A percentile compares a stretch with the other conserved stretches of the same genome.
Evolutionary conservation across 768 basidiomycete genomes (phyloP).

Genomic region (Phanerochaete sordida): DNA sequence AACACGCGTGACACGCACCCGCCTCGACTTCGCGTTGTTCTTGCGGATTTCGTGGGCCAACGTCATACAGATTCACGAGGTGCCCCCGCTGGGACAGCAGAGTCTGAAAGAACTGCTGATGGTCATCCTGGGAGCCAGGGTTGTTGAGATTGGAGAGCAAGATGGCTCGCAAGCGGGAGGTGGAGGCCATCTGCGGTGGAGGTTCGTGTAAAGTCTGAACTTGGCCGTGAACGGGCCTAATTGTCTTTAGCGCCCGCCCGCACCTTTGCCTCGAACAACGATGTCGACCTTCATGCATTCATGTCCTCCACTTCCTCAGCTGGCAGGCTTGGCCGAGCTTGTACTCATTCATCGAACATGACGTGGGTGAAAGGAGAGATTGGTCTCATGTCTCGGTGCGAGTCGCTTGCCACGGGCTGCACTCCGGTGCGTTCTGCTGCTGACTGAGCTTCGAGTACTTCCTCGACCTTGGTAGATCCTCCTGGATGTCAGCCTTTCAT

Average conservation of each 20-base stretch:
- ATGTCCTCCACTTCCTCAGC: no score
- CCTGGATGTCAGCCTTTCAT: no score
- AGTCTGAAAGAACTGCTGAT: constrained; percentile 71
- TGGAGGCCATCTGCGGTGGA: constrained; percentile 9
- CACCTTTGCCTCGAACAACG: background rate
- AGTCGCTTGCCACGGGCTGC: no score
- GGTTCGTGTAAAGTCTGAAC: background rate
- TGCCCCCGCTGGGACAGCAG: constrained; percentile 63
- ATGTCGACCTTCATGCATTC: background rate
- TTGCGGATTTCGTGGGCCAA: constrained; percentile 54
- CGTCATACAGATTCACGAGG: constrained; percentile 61
- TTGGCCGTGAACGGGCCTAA: background rate
- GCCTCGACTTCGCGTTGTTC: constrained; percentile 74
- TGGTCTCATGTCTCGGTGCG: no score
- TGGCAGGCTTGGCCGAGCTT: no score
- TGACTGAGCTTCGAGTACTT: no score
- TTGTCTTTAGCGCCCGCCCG: background rate
- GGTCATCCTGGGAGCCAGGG: constrained; percentile 2
- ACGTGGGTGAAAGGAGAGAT: no score
- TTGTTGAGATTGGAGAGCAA: constrained; percentile 9
- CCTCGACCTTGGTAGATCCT: no score
- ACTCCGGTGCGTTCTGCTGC: no score
- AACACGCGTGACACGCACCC: constrained; percentile 30
- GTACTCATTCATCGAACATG: no score
- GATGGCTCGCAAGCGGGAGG: constrained; percentile 4